Evolutionary conservation across 164 flowering plant genomes (phyloP).

Genomic region (Piper longum): DNA sequence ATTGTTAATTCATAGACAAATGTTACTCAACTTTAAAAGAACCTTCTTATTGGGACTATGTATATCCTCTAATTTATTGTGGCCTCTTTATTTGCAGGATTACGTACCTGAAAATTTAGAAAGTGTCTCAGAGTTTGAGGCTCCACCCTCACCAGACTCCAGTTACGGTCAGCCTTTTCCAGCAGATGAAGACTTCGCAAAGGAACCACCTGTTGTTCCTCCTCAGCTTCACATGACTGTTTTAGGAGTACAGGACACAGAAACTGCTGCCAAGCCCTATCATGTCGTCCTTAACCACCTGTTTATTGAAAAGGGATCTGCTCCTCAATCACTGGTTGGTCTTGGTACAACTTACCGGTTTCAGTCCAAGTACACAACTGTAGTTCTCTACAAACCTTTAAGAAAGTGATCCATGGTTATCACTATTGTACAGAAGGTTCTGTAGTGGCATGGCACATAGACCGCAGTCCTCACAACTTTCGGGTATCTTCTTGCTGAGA

Average conservation of each 20-base stretch:
- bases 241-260: constrained; percentile 31
- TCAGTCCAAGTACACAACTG: constrained; percentile 78
- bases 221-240: constrained; percentile 56
- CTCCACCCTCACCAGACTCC: constrained; percentile 73
- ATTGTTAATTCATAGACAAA: no score
- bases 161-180: constrained; percentile 51
- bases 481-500: neutral
- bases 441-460: neutral
- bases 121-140: constrained; percentile 63
- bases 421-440: neutral
- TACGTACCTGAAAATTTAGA: constrained; percentile 66
- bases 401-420: constrained; percentile 21
- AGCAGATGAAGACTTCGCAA: constrained; percentile 60
- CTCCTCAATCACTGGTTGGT: constrained; percentile 66
- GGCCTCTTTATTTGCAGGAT: constrained; percentile 27
- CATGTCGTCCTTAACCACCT: constrained; percentile 90
- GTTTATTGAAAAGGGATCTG: constrained; percentile 64
- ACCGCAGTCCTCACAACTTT: neutral
- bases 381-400: constrained; percentile 79
- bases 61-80: no score
- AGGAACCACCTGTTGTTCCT: constrained; percentile 63
- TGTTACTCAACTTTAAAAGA: no score
- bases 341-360: constrained; percentile 78
- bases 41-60: no score
- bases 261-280: constrained; percentile 40